Evolutionary conservation across 2,329 filamentous ascomycete species (phyloP), one percentile per base, ranked within the genome.

Genomic region (Aspergillus uvarum): DNA sequence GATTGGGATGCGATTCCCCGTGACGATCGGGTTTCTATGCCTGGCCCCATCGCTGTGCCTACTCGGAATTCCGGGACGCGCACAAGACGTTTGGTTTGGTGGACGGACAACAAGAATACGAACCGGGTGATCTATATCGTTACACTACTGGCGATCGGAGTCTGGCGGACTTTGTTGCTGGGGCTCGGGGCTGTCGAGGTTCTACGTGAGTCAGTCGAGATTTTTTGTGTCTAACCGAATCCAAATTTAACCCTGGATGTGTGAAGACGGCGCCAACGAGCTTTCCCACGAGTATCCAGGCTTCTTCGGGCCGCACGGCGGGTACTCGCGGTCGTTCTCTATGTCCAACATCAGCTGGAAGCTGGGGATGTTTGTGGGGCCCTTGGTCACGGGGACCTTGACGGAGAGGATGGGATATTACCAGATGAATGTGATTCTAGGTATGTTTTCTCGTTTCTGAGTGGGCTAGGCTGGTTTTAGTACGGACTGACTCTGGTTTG

Each of bases 251-350:
- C 24, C 7, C 26, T 29, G 7, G 5, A 29, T 1, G 8, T 29
- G 26, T 29, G 26, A 14, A 51, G 32, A 35, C 32, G 32, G 32
- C 11, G 32, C 48, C 7, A 49, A 59, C 35, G 29, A 59, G 26
- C 29, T 47, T n/a, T 14, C 21, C n/a, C 26, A 29, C 1, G 29
- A 42, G 11, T 22, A 44, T 7, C 56, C 56, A 2, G 56, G 51
- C 29, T 50, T 59, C 19, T 59, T 59, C 22, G 56, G 56, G n/a
- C 44, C 51, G 2, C n/a, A 52, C 24, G 56, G 56, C 11, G 56
- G 56, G 3, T 52, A 54, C 19, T 59, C 56, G 11, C 56, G 56
- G 7, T 42, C 49, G 6, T 51, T 58, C 38, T 51, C 56, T 24
- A 47, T 58, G 19, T 19, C n/a, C 38, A 16, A 26, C 22, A 44